Percentiles rank a stretch among this genome's conserved stretches.
Conservation (phyloP, 2,329 filamentous ascomycete genomes). For the Hypocrella siamensis region DNA sequence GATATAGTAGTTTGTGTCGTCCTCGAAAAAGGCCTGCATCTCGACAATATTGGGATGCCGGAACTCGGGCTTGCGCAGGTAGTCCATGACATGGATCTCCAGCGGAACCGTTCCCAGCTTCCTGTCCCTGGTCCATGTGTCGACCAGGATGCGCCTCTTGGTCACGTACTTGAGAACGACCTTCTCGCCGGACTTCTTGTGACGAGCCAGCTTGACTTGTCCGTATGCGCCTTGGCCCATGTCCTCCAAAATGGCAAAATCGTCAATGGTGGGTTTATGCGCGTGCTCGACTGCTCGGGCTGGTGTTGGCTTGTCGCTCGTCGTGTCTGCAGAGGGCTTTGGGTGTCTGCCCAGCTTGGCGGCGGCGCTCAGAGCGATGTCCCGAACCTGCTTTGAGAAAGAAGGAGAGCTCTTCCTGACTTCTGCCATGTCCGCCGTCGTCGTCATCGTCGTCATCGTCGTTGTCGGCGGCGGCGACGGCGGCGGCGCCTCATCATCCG, state of each 20-base stretch:
- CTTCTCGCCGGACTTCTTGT: conserved; percentile 67
- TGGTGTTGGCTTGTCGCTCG: conserved; percentile 16
- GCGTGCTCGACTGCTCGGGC: conserved; percentile 20
- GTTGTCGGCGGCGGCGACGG: too few species aligned
- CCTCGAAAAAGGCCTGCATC: conserved; percentile 61
- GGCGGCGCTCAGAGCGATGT: conserved; percentile 38
- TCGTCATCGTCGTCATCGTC: not conserved
- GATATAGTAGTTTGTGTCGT: conserved; percentile 92
- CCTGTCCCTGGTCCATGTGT: conserved; percentile 94
- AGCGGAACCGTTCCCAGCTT: conserved; percentile 85
- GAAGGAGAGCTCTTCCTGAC: conserved; percentile 25
- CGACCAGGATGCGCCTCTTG: conserved; percentile 88
- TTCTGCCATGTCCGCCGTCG: conserved; percentile 18
- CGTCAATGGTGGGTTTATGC: conserved; percentile 70
- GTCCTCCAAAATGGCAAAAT: conserved; percentile 87
- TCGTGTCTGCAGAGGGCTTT: conserved; percentile 12
- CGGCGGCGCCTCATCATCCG: conserved; percentile 36
- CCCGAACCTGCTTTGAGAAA: conserved; percentile 40
- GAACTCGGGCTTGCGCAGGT: conserved; percentile 59
- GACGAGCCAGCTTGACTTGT: conserved; percentile 85
- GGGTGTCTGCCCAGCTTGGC: conserved; percentile 32
- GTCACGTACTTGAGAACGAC: conserved; percentile 97
- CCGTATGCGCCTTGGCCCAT: conserved; percentile 98
- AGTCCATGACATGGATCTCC: conserved; percentile 94
- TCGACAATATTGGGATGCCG: conserved; percentile 56